A percentile compares a stretch with the other conserved stretches of the same genome.
These are phyloP conservation scores for Diplosphaera chodatii DNA, from an alignment of 139 green algal species.

Conservation along the genomic window DNA sequence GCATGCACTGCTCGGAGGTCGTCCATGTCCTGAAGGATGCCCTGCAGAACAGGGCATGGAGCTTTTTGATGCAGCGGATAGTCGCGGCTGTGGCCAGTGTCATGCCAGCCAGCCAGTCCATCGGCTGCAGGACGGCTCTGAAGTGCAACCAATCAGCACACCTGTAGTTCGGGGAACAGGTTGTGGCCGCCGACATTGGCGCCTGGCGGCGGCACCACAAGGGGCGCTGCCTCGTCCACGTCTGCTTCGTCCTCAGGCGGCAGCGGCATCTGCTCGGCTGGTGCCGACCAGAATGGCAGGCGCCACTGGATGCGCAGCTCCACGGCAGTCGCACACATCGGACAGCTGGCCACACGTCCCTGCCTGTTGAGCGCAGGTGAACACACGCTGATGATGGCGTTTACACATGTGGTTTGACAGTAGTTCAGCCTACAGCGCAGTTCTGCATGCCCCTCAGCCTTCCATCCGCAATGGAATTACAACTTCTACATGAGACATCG, in stretches of 20 bases:
- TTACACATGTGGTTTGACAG: not conserved
- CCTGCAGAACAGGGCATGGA: not conserved
- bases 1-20: not conserved
- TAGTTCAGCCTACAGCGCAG: too few relatives aligned
- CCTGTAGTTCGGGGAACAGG: not conserved
- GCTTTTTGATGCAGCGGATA: too few relatives aligned
- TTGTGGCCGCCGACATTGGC: not conserved
- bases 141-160: not conserved
- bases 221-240: not conserved
- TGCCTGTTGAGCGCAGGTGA: conserved; percentile 29
- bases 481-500: not conserved
- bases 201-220: not conserved
- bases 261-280: not conserved
- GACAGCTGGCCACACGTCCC: conserved; percentile 50
- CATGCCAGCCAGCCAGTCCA: too few relatives aligned
- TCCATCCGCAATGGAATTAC: not conserved
- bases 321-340: conserved; percentile 71
- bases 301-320: conserved; percentile 51
- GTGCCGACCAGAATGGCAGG: conserved; percentile 18
- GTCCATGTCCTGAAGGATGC: not conserved
- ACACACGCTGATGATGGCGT: too few relatives aligned
- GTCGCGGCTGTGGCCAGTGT: too few relatives aligned
- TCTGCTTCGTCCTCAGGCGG: not conserved
- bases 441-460: too few relatives aligned
- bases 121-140: too few relatives aligned